Evolutionary conservation across 106 monocot species (phyloP), one percentile per base, ranked within the genome.

Genomic region (Cymbidium sinense): DNA sequence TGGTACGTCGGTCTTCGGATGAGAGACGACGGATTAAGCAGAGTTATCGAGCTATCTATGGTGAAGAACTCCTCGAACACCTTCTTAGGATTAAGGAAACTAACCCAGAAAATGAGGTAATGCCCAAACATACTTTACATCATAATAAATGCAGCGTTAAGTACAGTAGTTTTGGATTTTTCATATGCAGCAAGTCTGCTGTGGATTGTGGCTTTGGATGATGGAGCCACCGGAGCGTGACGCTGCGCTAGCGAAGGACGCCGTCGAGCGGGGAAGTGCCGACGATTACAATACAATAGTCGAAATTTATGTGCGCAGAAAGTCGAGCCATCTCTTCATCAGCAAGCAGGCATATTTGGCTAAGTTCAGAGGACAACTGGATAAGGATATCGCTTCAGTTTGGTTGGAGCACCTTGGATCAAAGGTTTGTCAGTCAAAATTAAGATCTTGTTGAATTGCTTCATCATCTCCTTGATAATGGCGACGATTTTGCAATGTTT

Each of bases 271-370:
- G 1, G 15, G 76, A 15, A 70, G 71, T 9, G 79, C 84, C 15
- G 21, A 50, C 1, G 82, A 84, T 33, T 84, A 79, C 74, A 82
- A 73, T 36, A 79, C 86, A 3, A 79, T 89, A 6, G 61, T 80
- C 15, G 89, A 89, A 73, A 83, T 89, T 11, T 86, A 89, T 34
- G 23, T 79, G 0, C 61, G 67, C n/a, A 34, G 89, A 2, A 89
- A 89, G 50, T 77, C 89, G n/a, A 84, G 27, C 79, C 89, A 86
- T 34, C 76, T 86, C 31, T 86, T 89, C 55, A 62, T 75, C 73
- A 77, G 77, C 54, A 86, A 76, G 67, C 84, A 86, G 43, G 81
- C 76, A 0, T 89, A 89, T 69, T 73, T 80, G 64, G 31, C 15
- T 10, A 84, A 51, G 47, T 89, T 82, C 86, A 79, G 65, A 34